These are phyloP conservation scores for Salix udensis DNA, from an alignment of 345 rosid genomes.

Conservation along the genomic window DNA sequence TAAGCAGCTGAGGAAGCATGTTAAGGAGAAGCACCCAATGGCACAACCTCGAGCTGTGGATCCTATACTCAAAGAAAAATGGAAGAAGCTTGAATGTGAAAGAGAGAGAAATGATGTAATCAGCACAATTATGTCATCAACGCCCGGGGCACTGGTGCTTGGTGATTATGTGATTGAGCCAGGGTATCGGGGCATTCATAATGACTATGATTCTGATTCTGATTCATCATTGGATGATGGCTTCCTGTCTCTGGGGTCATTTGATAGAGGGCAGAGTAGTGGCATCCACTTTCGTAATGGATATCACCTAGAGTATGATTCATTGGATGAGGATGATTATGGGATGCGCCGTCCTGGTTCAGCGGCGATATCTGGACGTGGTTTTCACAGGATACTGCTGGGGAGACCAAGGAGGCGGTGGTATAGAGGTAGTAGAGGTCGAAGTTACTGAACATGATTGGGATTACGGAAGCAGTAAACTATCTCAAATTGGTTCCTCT, in stretches of 20 bases:
- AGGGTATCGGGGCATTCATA: constrained; percentile 30
- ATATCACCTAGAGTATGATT: constrained; percentile 34
- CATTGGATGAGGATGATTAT: constrained; percentile 41
- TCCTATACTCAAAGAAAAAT: constrained; percentile 61
- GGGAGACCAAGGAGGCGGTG: constrained; percentile 42
- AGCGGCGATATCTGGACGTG: constrained; percentile 31
- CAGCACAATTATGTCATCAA: constrained; percentile 68
- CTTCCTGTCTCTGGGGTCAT: constrained; percentile 38
- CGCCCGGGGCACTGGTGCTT: constrained; percentile 68
- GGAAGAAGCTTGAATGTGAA: constrained; percentile 71
- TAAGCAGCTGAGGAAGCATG: constrained; percentile 67
- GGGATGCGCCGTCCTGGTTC: constrained; percentile 29
- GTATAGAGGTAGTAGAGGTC: constrained; percentile 42
- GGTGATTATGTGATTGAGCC: constrained; percentile 94
- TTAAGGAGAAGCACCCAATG: constrained; percentile 69
- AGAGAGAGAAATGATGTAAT: constrained; percentile 69
- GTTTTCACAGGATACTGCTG: constrained; percentile 34
- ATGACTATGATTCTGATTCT: constrained; percentile 47
- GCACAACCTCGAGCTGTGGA: constrained; percentile 74
- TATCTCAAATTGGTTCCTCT: background rate
- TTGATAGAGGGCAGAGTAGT: constrained; percentile 26
- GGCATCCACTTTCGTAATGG: constrained; percentile 23
- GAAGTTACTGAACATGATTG: background rate
- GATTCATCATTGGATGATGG: constrained; percentile 53
- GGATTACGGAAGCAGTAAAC: background rate